A percentile compares a stretch with the other conserved stretches of the same genome.
Conservation (phyloP, 1,284 basidiomycete species). For the Boletus mariae region DNA sequence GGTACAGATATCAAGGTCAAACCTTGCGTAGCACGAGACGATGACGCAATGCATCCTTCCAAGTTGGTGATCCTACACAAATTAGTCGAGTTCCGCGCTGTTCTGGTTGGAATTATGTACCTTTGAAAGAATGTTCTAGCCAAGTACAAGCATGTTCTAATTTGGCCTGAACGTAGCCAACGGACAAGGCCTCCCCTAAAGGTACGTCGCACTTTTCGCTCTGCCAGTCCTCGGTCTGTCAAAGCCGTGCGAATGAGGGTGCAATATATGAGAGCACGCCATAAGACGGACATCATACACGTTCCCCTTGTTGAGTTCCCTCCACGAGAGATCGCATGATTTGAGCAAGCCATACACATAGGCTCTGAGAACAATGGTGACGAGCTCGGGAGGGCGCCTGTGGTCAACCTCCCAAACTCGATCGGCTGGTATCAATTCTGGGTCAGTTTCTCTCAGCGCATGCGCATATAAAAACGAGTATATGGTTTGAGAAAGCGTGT, state of each 20-base stretch:
- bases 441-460: slow-evolving; percentile 56
- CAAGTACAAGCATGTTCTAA: slow-evolving; percentile 61
- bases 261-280: slow-evolving; percentile 10
- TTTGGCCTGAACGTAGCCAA: slow-evolving; percentile 52
- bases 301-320: slow-evolving; percentile 70
- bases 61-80: slow-evolving; percentile 36
- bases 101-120: slow-evolving; percentile 22
- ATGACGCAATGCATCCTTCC: slow-evolving; percentile 49
- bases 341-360: slow-evolving; percentile 76
- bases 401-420: slow-evolving; percentile 21
- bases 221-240: slow-evolving; percentile 85
- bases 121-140: slow-evolving; percentile 43
- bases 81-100: slow-evolving; percentile 3
- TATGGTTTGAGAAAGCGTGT: slow-evolving; percentile 81
- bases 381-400: slow-evolving; percentile 51
- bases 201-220: slow-evolving; percentile 82
- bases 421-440: slow-evolving; percentile 45
- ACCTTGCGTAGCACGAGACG: slow-evolving; percentile 61
- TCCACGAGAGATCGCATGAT: slow-evolving; percentile 78
- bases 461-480: slow-evolving; percentile 82
- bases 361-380: slow-evolving; percentile 69
- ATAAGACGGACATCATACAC: slow-evolving; percentile 67
- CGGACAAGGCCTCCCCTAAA: slow-evolving; percentile 68
- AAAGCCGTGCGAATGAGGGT: slow-evolving; percentile 13
- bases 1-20: neutral